Conservation (phyloP, 176 grass and related monocot genomes). For the Juncus effusus region DNA sequence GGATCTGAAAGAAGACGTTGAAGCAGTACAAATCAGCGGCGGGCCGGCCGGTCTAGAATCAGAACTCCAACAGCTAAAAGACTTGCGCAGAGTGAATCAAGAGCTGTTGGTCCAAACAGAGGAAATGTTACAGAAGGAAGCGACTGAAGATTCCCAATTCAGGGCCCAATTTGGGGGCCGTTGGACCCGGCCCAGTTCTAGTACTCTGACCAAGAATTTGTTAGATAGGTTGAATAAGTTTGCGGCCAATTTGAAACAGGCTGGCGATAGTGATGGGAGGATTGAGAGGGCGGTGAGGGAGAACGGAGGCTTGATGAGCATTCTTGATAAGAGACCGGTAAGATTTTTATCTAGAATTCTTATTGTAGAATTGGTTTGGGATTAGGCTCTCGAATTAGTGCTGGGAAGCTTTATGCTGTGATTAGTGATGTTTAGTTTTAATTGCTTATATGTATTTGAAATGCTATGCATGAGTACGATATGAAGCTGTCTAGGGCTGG, state of each 20-base stretch:
- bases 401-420: too few species aligned
- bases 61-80: constrained; percentile 91
- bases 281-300: constrained; percentile 76
- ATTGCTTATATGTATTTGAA: too few species aligned
- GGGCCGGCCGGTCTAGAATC: constrained; percentile 76
- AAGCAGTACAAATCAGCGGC: constrained; percentile 97
- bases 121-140: constrained; percentile 93
- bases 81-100: constrained; percentile 96
- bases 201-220: constrained; percentile 91
- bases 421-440: too few species aligned
- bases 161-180: constrained; percentile 84
- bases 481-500: too few species aligned
- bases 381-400: too few species aligned
- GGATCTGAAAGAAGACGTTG: constrained; percentile 82
- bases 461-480: too few species aligned
- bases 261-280: constrained; percentile 67
- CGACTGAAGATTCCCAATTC: constrained; percentile 84
- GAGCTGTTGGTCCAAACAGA: constrained; percentile 88
- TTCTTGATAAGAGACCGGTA: constrained; percentile 88
- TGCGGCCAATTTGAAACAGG: constrained; percentile 91
- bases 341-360: background rate
- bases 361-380: constrained; percentile 10
- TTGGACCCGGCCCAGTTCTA: constrained; percentile 93
- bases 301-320: constrained; percentile 75
- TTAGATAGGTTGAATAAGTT: constrained; percentile 90